A percentile compares a stretch with the other conserved stretches of the same genome.
Conservation (phyloP, 805 yeast genomes). For the Pichia gijzeniarum region DNA sequence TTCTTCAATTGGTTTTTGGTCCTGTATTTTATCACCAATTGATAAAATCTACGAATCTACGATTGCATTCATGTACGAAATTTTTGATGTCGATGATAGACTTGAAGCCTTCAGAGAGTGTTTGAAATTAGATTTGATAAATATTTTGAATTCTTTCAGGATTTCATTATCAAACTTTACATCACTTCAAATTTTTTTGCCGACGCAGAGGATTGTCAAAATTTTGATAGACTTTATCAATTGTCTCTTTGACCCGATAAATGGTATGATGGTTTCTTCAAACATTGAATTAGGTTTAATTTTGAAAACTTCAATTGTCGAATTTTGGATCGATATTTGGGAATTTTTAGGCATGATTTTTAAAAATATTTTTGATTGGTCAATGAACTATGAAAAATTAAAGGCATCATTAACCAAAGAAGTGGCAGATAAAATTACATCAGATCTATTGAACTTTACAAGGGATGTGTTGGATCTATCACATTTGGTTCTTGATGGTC, state of each 20-base stretch:
- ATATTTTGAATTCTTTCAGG: conserved; percentile 39
- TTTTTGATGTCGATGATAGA: conserved; percentile 75
- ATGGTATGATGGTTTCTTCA: conserved; percentile 40
- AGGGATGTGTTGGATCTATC: conserved; percentile 81
- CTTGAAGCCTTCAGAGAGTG: conserved; percentile 62
- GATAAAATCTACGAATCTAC: conserved; percentile 58
- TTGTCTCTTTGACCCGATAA: conserved; percentile 58
- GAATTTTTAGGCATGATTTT: conserved; percentile 61
- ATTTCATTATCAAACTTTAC: conserved; percentile 24
- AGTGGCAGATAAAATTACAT: conserved; percentile 21
- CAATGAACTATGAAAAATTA: conserved; percentile 32
- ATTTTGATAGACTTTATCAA: conserved; percentile 67
- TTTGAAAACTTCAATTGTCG: conserved; percentile 25
- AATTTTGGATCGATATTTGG: conserved; percentile 74
- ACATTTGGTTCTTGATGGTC: conserved; percentile 59
- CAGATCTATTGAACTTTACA: conserved; percentile 54
- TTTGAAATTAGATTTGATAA: conserved; percentile 37
- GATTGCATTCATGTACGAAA: conserved; percentile 64
- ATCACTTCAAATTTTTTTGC: conserved; percentile 17
- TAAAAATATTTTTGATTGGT: conserved; percentile 68
- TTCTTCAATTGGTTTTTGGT: conserved; percentile 62
- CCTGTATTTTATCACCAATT: conserved; percentile 62
- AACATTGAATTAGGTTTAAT: conserved; percentile 8
- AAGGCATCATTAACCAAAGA: conserved; percentile 17
- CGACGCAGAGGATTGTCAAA: conserved; percentile 48